Base-by-base conservation (phyloP, 306 rosid species). In the Styphnolobium japonicum region DNA sequence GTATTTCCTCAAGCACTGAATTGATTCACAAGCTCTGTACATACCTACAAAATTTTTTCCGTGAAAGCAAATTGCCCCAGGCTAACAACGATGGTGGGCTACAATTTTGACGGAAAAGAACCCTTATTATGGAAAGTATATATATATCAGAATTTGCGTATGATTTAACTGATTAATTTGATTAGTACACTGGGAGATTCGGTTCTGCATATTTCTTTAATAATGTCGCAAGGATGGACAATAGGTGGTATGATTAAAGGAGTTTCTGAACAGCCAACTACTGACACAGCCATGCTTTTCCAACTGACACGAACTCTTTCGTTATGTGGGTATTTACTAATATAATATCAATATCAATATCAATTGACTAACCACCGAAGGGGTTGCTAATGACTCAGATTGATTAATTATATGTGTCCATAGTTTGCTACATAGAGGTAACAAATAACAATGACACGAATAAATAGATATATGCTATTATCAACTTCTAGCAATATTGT, bases 241-340 rank as follows among this genome's bases (percentile, higher is more conserved):
- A 52, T 69, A 16, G 57, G 55, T 14, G 14, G 39, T n/a, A n/a
- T n/a, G n/a, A n/a, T n/a, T n/a, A n/a, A 56, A n/a, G 33, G 33
- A 77, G 49, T 21, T 48, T 85, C 19, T 49, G 7, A 31, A 51
- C 69, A 55, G 61, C 51, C 74, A 83, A 73, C n/a, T n/a, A n/a
- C 80, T 64, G 22, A 52, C 45, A 34, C 45, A 31, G 45, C 80
- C 81, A 56, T 55, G 71, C 60, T 56, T 75, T 81, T 75, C 55
- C 61, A 57, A 57, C 55, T 34, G 31, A 21, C 76, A 51, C 45
- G 31, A 73, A 42, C 52, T 33, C 21, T 19, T 3, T 31, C 2
- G 22, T n/a, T 49, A 36, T 56, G 27, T 57, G 65, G 57, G 36
- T 81, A 65, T 46, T 23, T 21, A 75, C 67, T 37, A 48, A 74